Evolutionary conservation across 495 filamentous ascomycete genomes (phyloP), one percentile per base, ranked within the genome.

Genomic region (Hypoxylon fragiforme): DNA sequence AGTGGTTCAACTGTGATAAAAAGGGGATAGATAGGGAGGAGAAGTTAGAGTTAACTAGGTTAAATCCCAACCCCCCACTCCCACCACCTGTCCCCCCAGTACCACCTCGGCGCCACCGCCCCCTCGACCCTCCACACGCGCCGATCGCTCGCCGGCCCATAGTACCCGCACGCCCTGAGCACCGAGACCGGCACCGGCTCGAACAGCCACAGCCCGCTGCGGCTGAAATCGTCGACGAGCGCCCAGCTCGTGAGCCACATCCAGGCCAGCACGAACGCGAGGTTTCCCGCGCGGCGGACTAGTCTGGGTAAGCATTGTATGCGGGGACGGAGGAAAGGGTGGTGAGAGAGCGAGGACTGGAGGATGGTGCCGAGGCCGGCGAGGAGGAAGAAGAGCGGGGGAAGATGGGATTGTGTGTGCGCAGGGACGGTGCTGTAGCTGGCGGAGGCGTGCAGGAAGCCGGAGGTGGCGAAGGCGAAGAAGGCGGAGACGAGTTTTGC

Each of bases 131-230:
- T 73, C 79, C 77, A 82, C 72, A 77, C 82, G 2, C 78, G 75
- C 15, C 50, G 47, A 44, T 81, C 76, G 0, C 66, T 77, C 28
- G 72, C 38, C 6, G 56, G 54, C 2, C 77, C 81, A 8, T 78
- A 63, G 0, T n/a, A n/a, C n/a, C 81, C 82, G 7, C 87, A 30
- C 7, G 73, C 76, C 31, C 85, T 70, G 8, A 85, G 37, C 2
- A 70, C 62, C 58, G 85, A 89, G 1, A 88, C 14, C 0, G 88
- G 88, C n/a, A 90, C 67, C 0, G 86, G 86, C 68, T 90, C 85
- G 53, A 76, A 81, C 13, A 88, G 49, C 82, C 83, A 90, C 6
- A 90, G 30, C 0, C 81, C 85, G 0, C 77, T 78, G 9, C 73
- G 68, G 0, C 77, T 70, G 61, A 89, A 82, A 44, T 91, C 88